These are phyloP conservation scores for Luffa acutangula DNA, from an alignment of 306 rosid genomes.

Conservation along the genomic window DNA sequence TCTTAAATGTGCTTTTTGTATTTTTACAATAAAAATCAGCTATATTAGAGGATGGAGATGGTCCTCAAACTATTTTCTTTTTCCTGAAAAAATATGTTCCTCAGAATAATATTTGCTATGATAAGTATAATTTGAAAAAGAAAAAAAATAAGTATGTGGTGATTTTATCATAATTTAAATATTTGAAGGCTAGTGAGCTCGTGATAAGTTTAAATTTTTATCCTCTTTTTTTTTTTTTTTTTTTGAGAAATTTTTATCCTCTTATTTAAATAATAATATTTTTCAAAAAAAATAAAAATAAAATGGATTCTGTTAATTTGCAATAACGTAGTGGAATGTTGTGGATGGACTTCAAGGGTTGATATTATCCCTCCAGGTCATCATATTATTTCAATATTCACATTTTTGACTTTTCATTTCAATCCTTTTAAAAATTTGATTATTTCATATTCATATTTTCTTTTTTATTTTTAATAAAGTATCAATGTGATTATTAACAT, in stretches of 20 bases:
- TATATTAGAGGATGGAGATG: background rate
- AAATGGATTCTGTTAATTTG: background rate
- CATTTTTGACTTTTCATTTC: background rate
- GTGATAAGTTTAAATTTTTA: too few species aligned
- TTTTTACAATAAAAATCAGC: background rate
- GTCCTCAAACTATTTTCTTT: background rate
- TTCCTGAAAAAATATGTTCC: background rate
- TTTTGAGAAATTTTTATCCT: too few species aligned
- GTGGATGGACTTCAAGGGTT: background rate
- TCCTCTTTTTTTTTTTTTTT: too few species aligned
- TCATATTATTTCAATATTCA: background rate
- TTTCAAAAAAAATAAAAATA: too few species aligned
- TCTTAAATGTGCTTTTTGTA: background rate
- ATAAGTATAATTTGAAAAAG: background rate
- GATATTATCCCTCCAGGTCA: background rate
- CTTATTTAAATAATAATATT: too few species aligned
- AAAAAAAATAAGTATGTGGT: background rate
- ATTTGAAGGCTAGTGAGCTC: too few species aligned
- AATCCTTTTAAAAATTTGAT: background rate
- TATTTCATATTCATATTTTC: background rate
- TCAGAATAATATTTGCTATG: background rate
- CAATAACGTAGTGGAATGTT: background rate
- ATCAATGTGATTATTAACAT: too few species aligned
- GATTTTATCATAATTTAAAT: too few species aligned
- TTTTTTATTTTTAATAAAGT: too few species aligned